Evolutionary conservation across 2,329 filamentous ascomycete species (phyloP), one percentile per base, ranked within the genome.

Genomic region (Neofusicoccum ribis): DNA sequence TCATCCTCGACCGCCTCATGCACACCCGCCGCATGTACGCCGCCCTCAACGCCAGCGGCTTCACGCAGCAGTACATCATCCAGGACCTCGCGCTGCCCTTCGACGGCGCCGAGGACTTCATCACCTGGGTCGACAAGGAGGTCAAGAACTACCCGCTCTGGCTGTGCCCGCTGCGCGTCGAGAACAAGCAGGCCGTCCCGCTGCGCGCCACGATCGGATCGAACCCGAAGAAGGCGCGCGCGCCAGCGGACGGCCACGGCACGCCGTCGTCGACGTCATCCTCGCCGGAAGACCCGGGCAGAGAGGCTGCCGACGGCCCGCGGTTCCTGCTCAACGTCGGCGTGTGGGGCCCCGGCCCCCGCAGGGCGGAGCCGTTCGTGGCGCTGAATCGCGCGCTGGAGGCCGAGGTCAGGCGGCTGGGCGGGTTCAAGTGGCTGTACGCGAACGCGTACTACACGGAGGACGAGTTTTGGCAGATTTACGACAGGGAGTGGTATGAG

Each of bases 341-440:
- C n/a, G 85, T 96, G 41, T 96, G 92, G 92, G 92, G 91, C 9
- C 91, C 88, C 76, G 91, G 90, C 7, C 87, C 89, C 1, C 74
- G 80, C 2, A 74, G 84, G 56, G 71, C 78, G 63, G 76, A 78
- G 1, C 82, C 83, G n/a, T 93, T 93, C 71, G 82, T 93, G 1
- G 74, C 78, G 44, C 86, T 86, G 70, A 96, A 96, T 77, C 85
- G 89, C 37, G 83, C 83, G 49, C 82, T 96, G 20, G 92, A 96
- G 79, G 78, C 81, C 20, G 89, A 90, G 72, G 85, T 93, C 3
- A 81, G 81, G 54, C 83, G 87, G 68, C 84, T 95, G 0, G 88
- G 88, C 52, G 92, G 92, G 2, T 86, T 90, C 81, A 96, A 96
- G 80, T 95, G 91, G 90, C 81, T 96, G 12, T 96, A 96, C 76